Conservation (phyloP, 2,329 filamentous ascomycete species). For the Gaeumannomyces tritici region DNA sequence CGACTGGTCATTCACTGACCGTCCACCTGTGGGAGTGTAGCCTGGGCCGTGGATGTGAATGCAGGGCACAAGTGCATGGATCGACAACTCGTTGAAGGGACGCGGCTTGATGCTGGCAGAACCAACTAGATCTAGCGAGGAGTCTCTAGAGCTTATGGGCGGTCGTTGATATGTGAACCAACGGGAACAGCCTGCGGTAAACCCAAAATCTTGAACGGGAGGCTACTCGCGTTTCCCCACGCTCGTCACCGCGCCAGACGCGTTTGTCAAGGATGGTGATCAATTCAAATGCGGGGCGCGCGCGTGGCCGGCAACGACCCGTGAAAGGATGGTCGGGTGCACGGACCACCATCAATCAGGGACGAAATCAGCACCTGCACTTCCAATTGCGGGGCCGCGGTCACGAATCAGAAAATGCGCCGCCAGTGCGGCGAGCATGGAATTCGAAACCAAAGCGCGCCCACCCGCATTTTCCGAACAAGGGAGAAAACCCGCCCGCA, state of each 20-base stretch:
- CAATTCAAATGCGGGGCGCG: neutral
- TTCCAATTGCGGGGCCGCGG: too few relatives aligned
- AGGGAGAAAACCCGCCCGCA: constrained; percentile 4
- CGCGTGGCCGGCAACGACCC: too few relatives aligned
- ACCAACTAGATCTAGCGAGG: too few relatives aligned
- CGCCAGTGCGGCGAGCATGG: too few relatives aligned
- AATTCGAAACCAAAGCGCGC: neutral
- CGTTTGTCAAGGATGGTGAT: neutral
- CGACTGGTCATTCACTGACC: too few relatives aligned
- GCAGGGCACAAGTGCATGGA: neutral
- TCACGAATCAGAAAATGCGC: neutral
- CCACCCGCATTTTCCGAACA: too few relatives aligned
- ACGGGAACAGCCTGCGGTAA: neutral
- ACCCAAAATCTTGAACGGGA: neutral
- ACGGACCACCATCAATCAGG: neutral
- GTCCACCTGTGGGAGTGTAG: too few relatives aligned
- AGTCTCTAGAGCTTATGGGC: too few relatives aligned
- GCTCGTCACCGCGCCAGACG: neutral
- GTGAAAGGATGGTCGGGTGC: too few relatives aligned
- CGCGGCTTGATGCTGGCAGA: neutral
- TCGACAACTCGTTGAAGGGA: neutral
- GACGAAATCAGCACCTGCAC: neutral
- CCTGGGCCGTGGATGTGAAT: too few relatives aligned
- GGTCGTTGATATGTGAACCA: too few relatives aligned
- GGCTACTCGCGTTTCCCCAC: neutral